Percentiles rank a stretch among this genome's conserved stretches.
phyloP scores from a whole-genome alignment of 768 basidiomycete species.

The Russula sp. region DNA sequence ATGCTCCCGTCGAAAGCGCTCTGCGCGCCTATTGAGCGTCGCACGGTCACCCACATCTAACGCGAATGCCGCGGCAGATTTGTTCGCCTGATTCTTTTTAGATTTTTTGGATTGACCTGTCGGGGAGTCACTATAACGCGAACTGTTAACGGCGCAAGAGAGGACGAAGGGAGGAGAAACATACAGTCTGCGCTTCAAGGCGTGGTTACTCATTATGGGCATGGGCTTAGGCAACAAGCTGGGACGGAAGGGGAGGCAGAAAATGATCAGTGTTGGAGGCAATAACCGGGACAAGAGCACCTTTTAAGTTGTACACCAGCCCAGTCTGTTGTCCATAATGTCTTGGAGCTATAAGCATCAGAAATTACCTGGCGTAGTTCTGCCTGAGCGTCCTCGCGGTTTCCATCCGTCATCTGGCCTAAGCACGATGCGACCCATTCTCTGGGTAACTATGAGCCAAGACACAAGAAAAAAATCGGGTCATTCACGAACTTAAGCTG shows the following conservation, averaged over 20 bases:
- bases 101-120: conserved; percentile 45
- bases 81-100: conserved; percentile 51
- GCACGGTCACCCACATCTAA: conserved; percentile 64
- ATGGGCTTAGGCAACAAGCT: conserved; percentile 62
- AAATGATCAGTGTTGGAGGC: not conserved
- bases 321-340: conserved; percentile 96
- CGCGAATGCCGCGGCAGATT: conserved; percentile 30
- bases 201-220: conserved; percentile 40
- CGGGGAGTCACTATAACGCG: conserved; percentile 13
- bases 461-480: conserved; percentile 14
- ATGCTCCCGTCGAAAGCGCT: conserved; percentile 88
- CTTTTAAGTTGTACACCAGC: conserved; percentile 79
- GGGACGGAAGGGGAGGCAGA: conserved; percentile 20
- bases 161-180: conserved; percentile 27
- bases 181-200: conserved; percentile 71
- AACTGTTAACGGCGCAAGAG: not conserved
- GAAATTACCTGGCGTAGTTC: conserved; percentile 97
- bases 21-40: conserved; percentile 72
- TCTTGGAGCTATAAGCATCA: conserved; percentile 80
- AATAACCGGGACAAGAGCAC: conserved; percentile 43
- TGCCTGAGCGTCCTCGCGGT: conserved; percentile 82
- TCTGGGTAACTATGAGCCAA: conserved; percentile 45
- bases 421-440: conserved; percentile 95
- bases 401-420: conserved; percentile 84
- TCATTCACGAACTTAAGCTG: conserved; percentile 59